Evolutionary conservation across 495 filamentous ascomycete species (phyloP).

Genomic region (Penicillium angulare): DNA sequence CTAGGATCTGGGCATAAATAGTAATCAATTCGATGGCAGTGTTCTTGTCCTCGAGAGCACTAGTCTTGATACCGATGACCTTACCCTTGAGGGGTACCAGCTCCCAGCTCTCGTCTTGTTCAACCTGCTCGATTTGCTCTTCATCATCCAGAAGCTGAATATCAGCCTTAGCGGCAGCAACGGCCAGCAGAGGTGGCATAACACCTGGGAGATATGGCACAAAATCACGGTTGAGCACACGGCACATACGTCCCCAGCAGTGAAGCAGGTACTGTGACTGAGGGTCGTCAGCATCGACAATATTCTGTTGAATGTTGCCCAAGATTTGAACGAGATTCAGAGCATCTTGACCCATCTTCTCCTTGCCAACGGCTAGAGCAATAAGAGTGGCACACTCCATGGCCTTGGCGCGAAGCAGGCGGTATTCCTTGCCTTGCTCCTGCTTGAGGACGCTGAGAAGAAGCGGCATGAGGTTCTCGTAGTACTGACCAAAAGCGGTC

Average conservation of each 20-base stretch:
- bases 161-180: slow-evolving; percentile 94
- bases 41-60: slow-evolving; percentile 95
- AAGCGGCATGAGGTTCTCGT: slow-evolving; percentile 90
- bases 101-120: slow-evolving; percentile 98
- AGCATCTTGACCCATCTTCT: slow-evolving; percentile 85
- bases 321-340: slow-evolving; percentile 81
- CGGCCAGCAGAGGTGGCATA: slow-evolving; percentile 88
- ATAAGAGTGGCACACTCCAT: slow-evolving; percentile 99
- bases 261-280: slow-evolving; percentile 97
- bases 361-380: slow-evolving; percentile 90
- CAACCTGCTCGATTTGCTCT: slow-evolving; percentile 85
- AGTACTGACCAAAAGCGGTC: slow-evolving; percentile 93
- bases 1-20: slow-evolving; percentile 92
- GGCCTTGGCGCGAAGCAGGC: slow-evolving; percentile 90
- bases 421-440: slow-evolving; percentile 88
- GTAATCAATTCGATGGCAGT: slow-evolving; percentile 97
- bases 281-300: slow-evolving; percentile 90
- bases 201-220: slow-evolving; percentile 87
- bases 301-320: slow-evolving; percentile 80
- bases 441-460: slow-evolving; percentile 84
- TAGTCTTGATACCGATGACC: slow-evolving; percentile 97
- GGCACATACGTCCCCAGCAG: slow-evolving; percentile 99
- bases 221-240: slow-evolving; percentile 86
- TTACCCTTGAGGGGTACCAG: slow-evolving; percentile 94
- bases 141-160: slow-evolving; percentile 97